Percentiles rank a stretch among this genome's conserved stretches.
phyloP scores from a whole-genome alignment of 2,329 filamentous ascomycete genomes.

The Diaporthe nobilis region DNA sequence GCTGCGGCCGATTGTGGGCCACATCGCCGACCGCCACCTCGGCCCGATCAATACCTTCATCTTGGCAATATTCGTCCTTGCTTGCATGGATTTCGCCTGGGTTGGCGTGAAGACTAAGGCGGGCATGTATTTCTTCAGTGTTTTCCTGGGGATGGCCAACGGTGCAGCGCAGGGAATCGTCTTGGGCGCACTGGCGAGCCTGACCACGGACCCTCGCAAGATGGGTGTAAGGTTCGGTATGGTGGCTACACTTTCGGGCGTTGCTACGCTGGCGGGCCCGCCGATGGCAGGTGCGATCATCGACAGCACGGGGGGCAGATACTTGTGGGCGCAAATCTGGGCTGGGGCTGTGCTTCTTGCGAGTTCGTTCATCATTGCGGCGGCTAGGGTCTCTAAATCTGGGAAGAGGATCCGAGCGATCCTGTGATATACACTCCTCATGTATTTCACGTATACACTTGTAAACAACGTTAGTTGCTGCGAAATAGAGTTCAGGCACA shows the following conservation, averaged over 20 bases:
- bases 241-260: slow-evolving; percentile 58
- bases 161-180: slow-evolving; percentile 60
- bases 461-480: too few relatives aligned
- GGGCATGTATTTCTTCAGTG: slow-evolving; percentile 60
- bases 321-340: background rate
- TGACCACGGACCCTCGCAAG: slow-evolving; percentile 59
- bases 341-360: background rate
- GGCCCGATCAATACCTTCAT: slow-evolving; percentile 71
- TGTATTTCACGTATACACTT: too few relatives aligned
- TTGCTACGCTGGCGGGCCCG: slow-evolving; percentile 59
- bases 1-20: slow-evolving; percentile 66
- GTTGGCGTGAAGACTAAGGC: slow-evolving; percentile 59
- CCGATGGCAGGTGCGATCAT: background rate
- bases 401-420: background rate
- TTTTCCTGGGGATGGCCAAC: slow-evolving; percentile 60
- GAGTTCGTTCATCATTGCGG: background rate
- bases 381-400: background rate
- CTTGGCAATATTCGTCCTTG: slow-evolving; percentile 59
- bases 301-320: background rate
- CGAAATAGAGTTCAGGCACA: too few relatives aligned
- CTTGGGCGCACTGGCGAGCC: slow-evolving; percentile 56
- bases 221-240: slow-evolving; percentile 63
- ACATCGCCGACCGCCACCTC: slow-evolving; percentile 65
- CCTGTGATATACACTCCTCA: background rate
- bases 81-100: slow-evolving; percentile 69